These are phyloP conservation scores for Lyophyllum shimeji DNA, from an alignment of 768 basidiomycete genomes.

Conservation along the genomic window DNA sequence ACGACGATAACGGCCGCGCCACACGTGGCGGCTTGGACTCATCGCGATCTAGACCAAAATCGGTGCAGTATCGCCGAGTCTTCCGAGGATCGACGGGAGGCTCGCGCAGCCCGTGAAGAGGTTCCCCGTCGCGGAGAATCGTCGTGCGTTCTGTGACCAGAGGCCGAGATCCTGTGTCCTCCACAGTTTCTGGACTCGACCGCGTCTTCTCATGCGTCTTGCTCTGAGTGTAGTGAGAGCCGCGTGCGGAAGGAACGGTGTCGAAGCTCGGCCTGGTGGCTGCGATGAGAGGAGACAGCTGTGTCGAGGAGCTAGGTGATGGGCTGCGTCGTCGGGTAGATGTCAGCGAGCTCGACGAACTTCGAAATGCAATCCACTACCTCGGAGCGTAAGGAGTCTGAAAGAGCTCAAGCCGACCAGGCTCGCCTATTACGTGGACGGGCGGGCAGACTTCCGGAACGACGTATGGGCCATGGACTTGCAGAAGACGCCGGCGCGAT, in stretches of 20 bases:
- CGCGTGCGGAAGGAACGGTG: neutral
- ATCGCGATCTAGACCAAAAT: slow-evolving; percentile 27
- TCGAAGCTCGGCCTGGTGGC: slow-evolving; percentile 3
- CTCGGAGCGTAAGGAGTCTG: slow-evolving; percentile 6
- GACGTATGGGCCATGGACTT: neutral
- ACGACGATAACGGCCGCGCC: slow-evolving; percentile 6
- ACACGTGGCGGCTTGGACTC: slow-evolving; percentile 8
- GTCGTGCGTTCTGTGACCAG: neutral
- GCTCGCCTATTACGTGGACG: neutral
- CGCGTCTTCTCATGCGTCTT: neutral
- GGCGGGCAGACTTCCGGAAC: slow-evolving; percentile 3
- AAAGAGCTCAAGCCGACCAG: neutral
- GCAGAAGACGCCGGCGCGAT: slow-evolving; percentile 9
- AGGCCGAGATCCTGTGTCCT: neutral
- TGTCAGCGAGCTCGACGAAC: neutral
- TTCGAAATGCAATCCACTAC: slow-evolving; percentile 1
- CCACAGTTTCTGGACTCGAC: neutral
- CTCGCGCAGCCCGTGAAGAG: slow-evolving; percentile 7
- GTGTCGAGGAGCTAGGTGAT: slow-evolving; percentile 1
- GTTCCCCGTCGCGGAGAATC: neutral
- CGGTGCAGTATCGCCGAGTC: slow-evolving; percentile 29
- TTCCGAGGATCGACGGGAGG: slow-evolving; percentile 28
- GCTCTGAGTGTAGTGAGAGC: slow-evolving; percentile 2
- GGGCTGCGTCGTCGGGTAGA: neutral
- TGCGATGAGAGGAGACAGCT: slow-evolving; percentile 9